Conservation (phyloP, 805 yeast species). For the Candida maris region DNA sequence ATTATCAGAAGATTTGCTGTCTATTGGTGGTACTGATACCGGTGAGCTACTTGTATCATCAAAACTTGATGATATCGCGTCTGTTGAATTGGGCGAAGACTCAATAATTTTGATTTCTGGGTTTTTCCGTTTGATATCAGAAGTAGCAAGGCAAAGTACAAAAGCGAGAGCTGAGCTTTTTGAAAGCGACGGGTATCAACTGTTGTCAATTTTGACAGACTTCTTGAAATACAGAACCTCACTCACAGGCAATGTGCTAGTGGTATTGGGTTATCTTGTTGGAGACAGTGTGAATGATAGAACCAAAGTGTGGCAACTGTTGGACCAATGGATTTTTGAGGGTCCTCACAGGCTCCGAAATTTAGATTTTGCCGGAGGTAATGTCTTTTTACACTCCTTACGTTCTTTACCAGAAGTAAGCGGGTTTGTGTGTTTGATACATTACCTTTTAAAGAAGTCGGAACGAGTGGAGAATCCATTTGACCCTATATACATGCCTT, state of each 20-base stretch:
- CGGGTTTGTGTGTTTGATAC: slow-evolving; percentile 60
- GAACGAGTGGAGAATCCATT: slow-evolving; percentile 30
- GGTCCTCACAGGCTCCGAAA: slow-evolving; percentile 14
- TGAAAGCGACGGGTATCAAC: slow-evolving; percentile 31
- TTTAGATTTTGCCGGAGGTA: slow-evolving; percentile 30
- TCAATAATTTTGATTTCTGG: slow-evolving; percentile 72
- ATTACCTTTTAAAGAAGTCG: slow-evolving; percentile 31
- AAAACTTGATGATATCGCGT: slow-evolving; percentile 18
- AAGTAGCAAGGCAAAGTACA: slow-evolving; percentile 43
- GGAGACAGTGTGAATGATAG: slow-evolving; percentile 41
- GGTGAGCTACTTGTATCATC: slow-evolving; percentile 6
- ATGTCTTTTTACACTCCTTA: slow-evolving; percentile 44
- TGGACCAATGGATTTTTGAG: slow-evolving; percentile 68
- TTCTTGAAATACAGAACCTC: slow-evolving; percentile 28
- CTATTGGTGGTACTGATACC: background rate
- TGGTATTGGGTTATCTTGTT: slow-evolving; percentile 56
- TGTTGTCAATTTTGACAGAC: slow-evolving; percentile 25
- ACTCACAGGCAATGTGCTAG: slow-evolving; percentile 48
- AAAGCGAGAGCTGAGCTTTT: slow-evolving; percentile 30
- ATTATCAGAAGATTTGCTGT: slow-evolving; percentile 15
- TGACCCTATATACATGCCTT: slow-evolving; percentile 42
- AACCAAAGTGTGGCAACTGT: slow-evolving; percentile 56
- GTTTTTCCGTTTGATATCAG: slow-evolving; percentile 60
- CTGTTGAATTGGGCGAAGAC: slow-evolving; percentile 72
- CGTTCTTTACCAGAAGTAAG: slow-evolving; percentile 50